Conservation (phyloP, 352 stramenopile species). For the Globisporangium heterothallicum region DNA sequence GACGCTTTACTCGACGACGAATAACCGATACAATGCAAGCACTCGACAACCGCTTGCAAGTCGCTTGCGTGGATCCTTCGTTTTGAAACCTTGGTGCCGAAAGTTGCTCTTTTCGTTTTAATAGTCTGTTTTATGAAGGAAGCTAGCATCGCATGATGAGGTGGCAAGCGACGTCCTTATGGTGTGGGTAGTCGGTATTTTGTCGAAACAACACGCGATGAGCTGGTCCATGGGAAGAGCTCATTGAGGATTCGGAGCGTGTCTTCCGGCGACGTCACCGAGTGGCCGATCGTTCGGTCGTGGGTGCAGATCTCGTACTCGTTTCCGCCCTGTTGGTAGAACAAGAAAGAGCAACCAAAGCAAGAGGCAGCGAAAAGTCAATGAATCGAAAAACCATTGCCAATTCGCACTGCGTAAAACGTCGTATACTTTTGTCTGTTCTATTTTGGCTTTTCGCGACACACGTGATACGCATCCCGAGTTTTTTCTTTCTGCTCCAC, state of each 20-base stretch:
- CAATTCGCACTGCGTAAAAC: too few relatives aligned
- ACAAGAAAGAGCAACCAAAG: too few relatives aligned
- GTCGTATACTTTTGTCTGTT: too few relatives aligned
- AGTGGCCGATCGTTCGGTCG: conserved; percentile 95
- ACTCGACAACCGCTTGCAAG: not conserved
- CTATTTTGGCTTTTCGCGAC: too few relatives aligned
- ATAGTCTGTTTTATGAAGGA: too few relatives aligned
- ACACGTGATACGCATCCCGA: too few relatives aligned
- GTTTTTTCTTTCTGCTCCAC: too few relatives aligned
- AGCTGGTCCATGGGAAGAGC: conserved; percentile 87
- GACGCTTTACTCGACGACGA: conserved; percentile 34
- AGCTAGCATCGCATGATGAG: not conserved
- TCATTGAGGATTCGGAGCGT: conserved; percentile 95
- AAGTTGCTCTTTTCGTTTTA: too few relatives aligned
- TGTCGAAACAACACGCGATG: conserved; percentile 1
- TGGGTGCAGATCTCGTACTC: conserved; percentile 98
- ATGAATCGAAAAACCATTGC: too few relatives aligned
- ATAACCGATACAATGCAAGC: not conserved
- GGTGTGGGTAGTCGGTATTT: too few relatives aligned
- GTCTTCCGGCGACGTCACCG: conserved; percentile 94
- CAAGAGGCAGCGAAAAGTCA: too few relatives aligned
- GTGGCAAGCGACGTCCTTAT: not conserved
- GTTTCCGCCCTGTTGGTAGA: conserved; percentile 93
- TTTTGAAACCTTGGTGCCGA: too few relatives aligned
- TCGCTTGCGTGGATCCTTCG: not conserved